Conservation (phyloP, 345 rosid genomes). For the Syzygium aqueum region DNA sequence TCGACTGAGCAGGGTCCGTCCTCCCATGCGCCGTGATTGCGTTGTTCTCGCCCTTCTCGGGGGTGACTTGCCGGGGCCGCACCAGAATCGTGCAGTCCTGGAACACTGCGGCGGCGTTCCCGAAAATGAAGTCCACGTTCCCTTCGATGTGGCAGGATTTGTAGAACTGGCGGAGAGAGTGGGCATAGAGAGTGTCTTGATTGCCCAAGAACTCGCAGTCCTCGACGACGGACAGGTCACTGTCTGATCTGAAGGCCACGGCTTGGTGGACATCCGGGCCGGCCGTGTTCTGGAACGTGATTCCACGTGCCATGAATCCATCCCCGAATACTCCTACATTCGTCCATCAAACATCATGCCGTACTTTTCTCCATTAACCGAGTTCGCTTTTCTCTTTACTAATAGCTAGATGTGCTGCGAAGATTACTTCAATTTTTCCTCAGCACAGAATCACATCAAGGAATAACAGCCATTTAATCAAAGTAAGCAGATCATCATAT, state of each 20-base stretch:
- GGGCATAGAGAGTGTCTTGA: slow-evolving; percentile 87
- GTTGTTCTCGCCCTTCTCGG: slow-evolving; percentile 70
- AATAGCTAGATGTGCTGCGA: not conserved
- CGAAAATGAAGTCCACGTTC: slow-evolving; percentile 90
- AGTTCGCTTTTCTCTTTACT: not conserved
- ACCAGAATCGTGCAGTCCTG: slow-evolving; percentile 55
- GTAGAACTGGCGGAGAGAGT: slow-evolving; percentile 83
- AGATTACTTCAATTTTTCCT: not conserved
- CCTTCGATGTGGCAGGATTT: slow-evolving; percentile 75
- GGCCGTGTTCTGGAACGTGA: slow-evolving; percentile 79
- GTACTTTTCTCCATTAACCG: not conserved
- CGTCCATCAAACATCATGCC: not conserved
- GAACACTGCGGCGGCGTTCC: slow-evolving; percentile 74
- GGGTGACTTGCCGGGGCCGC: slow-evolving; percentile 55
- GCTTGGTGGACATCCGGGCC: slow-evolving; percentile 86
- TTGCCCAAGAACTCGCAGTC: slow-evolving; percentile 85
- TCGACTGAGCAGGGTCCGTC: slow-evolving; percentile 68
- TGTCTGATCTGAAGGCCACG: slow-evolving; percentile 84
- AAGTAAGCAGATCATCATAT: not conserved
- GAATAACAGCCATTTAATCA: not conserved
- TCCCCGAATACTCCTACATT: slow-evolving; percentile 69
- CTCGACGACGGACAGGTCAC: slow-evolving; percentile 65
- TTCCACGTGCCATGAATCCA: slow-evolving; percentile 90
- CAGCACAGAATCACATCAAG: not conserved
- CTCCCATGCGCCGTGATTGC: slow-evolving; percentile 88